A percentile compares a stretch with the other conserved stretches of the same genome.
Conservation (phyloP, 306 rosid species). For the Notholithocarpus densiflorus region DNA sequence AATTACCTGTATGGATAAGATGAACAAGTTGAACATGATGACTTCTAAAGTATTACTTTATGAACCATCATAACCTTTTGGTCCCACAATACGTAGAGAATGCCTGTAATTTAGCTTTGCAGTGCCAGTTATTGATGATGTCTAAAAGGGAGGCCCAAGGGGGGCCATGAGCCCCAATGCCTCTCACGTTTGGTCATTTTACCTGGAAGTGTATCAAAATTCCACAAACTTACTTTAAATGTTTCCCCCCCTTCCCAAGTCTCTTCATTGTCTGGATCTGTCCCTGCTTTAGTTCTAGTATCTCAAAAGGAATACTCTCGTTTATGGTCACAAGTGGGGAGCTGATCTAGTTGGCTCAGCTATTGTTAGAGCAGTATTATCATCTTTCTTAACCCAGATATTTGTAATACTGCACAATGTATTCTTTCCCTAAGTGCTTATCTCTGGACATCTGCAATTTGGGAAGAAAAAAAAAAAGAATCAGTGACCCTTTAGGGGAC, state of each 20-base stretch:
- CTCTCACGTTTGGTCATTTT: no score
- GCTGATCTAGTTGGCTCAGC: background rate
- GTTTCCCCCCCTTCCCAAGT: no score
- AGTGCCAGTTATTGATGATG: no score
- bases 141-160: no score
- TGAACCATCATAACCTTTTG: background rate
- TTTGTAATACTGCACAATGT: background rate
- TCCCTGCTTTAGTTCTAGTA: background rate
- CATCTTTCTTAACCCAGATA: background rate
- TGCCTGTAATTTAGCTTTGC: background rate
- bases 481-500: background rate
- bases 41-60: background rate
- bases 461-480: background rate
- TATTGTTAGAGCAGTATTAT: background rate
- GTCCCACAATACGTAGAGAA: background rate
- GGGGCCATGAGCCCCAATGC: no score
- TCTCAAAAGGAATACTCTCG: background rate
- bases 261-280: no score
- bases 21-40: background rate
- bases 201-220: no score
- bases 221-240: no score
- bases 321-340: background rate
- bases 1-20: background rate
- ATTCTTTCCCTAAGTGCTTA: background rate
- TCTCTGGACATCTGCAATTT: background rate